phyloP scores from a whole-genome alignment of 2,329 filamentous ascomycete genomes.

The Penicillium sp. region DNA sequence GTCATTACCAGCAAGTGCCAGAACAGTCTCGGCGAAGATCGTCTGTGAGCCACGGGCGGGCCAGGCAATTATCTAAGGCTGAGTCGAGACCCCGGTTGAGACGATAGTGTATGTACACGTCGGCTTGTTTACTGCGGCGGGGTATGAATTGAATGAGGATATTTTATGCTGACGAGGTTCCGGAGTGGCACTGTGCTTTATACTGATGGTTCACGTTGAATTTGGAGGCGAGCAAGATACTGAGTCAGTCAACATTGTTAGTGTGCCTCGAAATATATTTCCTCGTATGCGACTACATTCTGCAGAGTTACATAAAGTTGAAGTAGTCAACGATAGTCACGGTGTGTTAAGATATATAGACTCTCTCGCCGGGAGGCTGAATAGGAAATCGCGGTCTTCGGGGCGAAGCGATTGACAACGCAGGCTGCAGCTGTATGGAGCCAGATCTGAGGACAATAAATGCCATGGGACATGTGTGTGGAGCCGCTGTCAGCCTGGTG shows the following conservation, averaged over 20 bases:
- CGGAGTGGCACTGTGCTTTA: too few relatives aligned
- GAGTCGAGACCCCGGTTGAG: background rate
- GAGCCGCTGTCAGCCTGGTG: conserved; percentile 1
- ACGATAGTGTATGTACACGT: background rate
- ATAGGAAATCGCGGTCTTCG: background rate
- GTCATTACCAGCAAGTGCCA: background rate
- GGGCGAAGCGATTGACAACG: background rate
- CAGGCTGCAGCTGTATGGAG: background rate
- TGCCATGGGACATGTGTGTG: background rate
- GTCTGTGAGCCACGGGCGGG: background rate
- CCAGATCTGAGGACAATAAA: background rate
- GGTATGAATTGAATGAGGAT: background rate
- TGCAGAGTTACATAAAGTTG: too few relatives aligned
- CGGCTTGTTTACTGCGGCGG: background rate
- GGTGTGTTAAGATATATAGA: too few relatives aligned
- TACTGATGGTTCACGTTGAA: too few relatives aligned
- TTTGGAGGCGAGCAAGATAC: too few relatives aligned
- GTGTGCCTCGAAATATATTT: too few relatives aligned
- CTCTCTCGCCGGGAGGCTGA: background rate
- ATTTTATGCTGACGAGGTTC: too few relatives aligned
- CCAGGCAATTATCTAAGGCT: too few relatives aligned
- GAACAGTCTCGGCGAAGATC: background rate
- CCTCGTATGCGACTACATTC: too few relatives aligned
- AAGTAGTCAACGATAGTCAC: too few relatives aligned
- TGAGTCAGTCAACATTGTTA: too few relatives aligned